Conservation (phyloP, 176 grass and related monocot genomes). For the Typha latifolia region DNA sequence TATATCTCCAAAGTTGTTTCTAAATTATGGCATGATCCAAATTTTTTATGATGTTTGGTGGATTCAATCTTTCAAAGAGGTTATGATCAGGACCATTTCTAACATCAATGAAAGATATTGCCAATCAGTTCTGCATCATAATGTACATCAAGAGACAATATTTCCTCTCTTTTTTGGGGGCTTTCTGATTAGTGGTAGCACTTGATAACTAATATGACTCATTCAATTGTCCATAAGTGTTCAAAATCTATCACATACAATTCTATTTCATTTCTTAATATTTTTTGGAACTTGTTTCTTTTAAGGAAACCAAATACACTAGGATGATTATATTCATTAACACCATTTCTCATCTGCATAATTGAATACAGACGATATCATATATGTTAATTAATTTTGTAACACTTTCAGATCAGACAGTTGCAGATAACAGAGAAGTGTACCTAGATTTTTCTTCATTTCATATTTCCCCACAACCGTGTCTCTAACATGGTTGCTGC, state of each 20-base stretch:
- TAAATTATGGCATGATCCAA: slow-evolving; percentile 24
- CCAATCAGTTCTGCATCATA: background rate
- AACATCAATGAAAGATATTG: background rate
- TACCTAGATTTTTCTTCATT: no score
- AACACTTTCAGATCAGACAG: no score
- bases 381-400: no score
- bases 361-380: no score
- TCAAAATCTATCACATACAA: background rate
- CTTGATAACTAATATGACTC: background rate
- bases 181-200: background rate
- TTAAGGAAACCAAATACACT: no score
- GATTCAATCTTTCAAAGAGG: slow-evolving; percentile 15
- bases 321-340: no score
- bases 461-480: no score
- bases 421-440: no score
- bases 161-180: background rate
- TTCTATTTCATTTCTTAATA: no score
- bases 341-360: no score
- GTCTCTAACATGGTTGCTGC: background rate
- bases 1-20: slow-evolving; percentile 22
- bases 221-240: background rate
- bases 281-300: no score
- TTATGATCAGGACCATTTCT: background rate
- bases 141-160: background rate
- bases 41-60: slow-evolving; percentile 31